These are phyloP conservation scores for Cordyceps cicadae DNA, from an alignment of 2,329 filamentous ascomycete genomes.

Conservation along the genomic window DNA sequence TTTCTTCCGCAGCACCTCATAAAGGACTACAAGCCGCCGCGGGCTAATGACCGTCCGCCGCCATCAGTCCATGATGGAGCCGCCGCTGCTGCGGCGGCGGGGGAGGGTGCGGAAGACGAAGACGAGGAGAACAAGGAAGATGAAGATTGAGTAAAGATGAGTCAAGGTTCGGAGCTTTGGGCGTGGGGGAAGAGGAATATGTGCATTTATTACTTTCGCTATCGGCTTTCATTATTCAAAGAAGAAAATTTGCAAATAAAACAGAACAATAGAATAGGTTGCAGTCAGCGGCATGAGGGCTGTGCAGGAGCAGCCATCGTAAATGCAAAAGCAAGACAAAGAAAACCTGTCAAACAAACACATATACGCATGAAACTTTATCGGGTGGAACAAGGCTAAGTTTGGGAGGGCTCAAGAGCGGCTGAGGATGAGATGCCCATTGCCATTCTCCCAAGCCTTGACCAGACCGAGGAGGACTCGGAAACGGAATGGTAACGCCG, in stretches of 20 bases:
- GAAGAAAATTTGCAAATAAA: neutral
- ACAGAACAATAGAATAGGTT: neutral
- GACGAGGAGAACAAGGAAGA: neutral
- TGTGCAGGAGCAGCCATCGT: neutral
- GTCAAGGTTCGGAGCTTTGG: neutral
- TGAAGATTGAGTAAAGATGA: too few species aligned
- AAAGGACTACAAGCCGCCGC: conserved; percentile 54
- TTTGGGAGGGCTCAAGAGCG: too few species aligned
- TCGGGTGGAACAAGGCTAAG: neutral
- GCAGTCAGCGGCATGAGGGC: neutral
- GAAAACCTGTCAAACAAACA: neutral
- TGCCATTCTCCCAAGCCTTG: neutral
- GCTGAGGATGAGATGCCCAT: neutral
- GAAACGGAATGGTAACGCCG: neutral
- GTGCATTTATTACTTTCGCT: neutral
- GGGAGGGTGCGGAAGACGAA: conserved; percentile 12
- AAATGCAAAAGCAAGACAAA: neutral
- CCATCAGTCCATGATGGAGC: conserved; percentile 34
- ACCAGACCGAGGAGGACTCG: neutral
- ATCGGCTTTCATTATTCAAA: neutral
- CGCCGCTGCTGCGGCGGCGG: conserved; percentile 11
- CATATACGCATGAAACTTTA: neutral
- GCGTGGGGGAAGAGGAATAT: neutral
- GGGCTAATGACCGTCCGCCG: conserved; percentile 33
- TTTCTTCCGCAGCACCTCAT: conserved; percentile 63